These are phyloP conservation scores for Syncephalastrum monosporum DNA, from an alignment of 371 early-diverging fungal genomes.

Conservation along the genomic window DNA sequence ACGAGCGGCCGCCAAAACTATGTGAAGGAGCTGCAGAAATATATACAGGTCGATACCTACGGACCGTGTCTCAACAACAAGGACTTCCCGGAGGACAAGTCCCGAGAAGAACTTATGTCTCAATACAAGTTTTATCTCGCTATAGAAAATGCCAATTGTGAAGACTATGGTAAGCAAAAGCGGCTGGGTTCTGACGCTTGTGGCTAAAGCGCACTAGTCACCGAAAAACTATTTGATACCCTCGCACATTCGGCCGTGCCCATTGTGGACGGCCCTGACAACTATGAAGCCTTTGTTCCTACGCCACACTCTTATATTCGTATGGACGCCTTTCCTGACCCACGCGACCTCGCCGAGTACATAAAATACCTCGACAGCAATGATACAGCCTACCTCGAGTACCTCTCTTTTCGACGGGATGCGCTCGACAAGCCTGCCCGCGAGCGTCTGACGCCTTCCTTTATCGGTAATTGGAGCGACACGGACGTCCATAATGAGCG, in stretches of 20 bases:
- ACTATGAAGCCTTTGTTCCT: slow-evolving; percentile 36
- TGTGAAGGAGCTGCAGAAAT: slow-evolving; percentile 33
- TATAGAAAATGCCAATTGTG: slow-evolving; percentile 44
- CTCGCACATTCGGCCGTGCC: slow-evolving; percentile 20
- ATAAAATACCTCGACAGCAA: slow-evolving; percentile 32
- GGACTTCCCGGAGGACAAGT: slow-evolving; percentile 30
- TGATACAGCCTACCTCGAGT: slow-evolving; percentile 37
- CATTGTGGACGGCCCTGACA: slow-evolving; percentile 31
- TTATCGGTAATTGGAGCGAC: slow-evolving; percentile 35
- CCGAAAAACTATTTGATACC: slow-evolving; percentile 41
- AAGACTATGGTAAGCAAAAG: slow-evolving; percentile 31
- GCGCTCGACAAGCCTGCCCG: slow-evolving; percentile 23
- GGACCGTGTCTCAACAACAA: slow-evolving; percentile 34
- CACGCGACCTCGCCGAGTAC: slow-evolving; percentile 37
- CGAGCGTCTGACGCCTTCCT: slow-evolving; percentile 28
- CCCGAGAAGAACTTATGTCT: slow-evolving; percentile 21
- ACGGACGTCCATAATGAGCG: slow-evolving; percentile 13
- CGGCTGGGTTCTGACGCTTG: background rate
- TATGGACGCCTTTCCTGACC: slow-evolving; percentile 43
- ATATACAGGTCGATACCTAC: slow-evolving; percentile 35
- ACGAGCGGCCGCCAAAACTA: slow-evolving; percentile 37
- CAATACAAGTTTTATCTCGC: slow-evolving; percentile 47
- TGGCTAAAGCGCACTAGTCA: slow-evolving; percentile 16
- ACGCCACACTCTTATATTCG: slow-evolving; percentile 28
- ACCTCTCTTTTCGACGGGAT: slow-evolving; percentile 27